These are phyloP conservation scores for Gymnopilus dilepis DNA, from an alignment of 768 basidiomycete genomes.

Conservation along the genomic window DNA sequence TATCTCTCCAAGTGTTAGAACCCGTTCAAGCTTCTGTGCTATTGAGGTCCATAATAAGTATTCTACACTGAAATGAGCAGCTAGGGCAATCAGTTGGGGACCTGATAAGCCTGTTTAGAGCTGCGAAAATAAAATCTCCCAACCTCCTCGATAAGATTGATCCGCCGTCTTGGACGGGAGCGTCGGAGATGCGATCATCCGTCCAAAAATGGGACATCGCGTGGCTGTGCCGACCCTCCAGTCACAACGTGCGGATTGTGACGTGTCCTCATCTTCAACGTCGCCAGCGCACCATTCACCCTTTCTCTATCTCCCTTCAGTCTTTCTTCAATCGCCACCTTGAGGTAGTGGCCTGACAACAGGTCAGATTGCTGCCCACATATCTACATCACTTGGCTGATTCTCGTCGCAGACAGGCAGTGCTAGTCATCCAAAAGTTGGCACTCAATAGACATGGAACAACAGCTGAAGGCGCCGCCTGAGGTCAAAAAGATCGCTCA, in stretches of 20 bases:
- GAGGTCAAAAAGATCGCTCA: slow-evolving; percentile 84
- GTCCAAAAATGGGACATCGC: neutral
- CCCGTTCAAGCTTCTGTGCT: too few relatives aligned
- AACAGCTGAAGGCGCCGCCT: slow-evolving; percentile 79
- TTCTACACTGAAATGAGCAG: too few relatives aligned
- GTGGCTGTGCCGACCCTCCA: slow-evolving; percentile 7
- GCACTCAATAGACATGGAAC: slow-evolving; percentile 51
- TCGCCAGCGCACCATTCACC: slow-evolving; percentile 28
- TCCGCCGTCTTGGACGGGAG: neutral
- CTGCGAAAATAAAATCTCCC: too few relatives aligned
- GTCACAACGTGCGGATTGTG: slow-evolving; percentile 20
- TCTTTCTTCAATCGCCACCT: neutral
- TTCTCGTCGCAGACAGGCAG: neutral
- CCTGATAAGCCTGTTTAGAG: too few relatives aligned
- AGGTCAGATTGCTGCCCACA: neutral
- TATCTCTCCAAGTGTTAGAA: too few relatives aligned
- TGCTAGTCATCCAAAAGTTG: neutral
- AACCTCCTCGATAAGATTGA: neutral
- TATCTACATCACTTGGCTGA: neutral
- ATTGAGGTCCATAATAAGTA: too few relatives aligned
- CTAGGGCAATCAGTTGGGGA: too few relatives aligned
- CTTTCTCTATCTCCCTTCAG: slow-evolving; percentile 1
- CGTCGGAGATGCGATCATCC: neutral
- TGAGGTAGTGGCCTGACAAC: neutral
- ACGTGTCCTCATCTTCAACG: slow-evolving; percentile 23